Conservation (phyloP, 441 rosid genomes). For the Kokia cookei region DNA sequence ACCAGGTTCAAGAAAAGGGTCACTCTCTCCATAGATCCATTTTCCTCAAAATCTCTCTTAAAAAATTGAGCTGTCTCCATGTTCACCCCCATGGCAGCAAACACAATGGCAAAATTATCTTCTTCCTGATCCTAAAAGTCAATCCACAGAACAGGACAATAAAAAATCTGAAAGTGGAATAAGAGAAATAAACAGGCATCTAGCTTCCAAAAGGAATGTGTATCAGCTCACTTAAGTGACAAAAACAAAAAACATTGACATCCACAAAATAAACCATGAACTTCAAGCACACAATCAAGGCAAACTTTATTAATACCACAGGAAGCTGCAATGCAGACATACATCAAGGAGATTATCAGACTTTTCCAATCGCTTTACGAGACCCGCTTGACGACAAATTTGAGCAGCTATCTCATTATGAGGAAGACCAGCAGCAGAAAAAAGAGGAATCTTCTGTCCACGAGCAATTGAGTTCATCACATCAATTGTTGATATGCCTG, state of each 20-base stretch:
- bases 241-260: neutral
- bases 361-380: slow-evolving; percentile 41
- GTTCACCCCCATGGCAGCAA: slow-evolving; percentile 96
- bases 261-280: neutral
- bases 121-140: slow-evolving; percentile 63
- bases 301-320: neutral
- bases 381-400: slow-evolving; percentile 1
- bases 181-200: neutral
- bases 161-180: neutral
- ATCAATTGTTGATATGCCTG: slow-evolving; percentile 98
- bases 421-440: slow-evolving; percentile 99
- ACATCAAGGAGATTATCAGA: slow-evolving; percentile 71
- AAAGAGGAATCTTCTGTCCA: slow-evolving; percentile 97
- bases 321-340: slow-evolving; percentile 1
- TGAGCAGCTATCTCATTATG: slow-evolving; percentile 39
- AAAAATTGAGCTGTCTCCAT: slow-evolving; percentile 99
- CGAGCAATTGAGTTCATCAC: slow-evolving; percentile 99
- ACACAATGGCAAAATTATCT: slow-evolving; percentile 97
- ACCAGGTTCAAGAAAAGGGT: slow-evolving; percentile 96
- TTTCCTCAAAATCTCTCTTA: slow-evolving; percentile 99
- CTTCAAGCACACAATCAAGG: neutral
- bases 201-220: neutral
- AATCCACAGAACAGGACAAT: neutral
- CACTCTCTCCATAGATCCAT: slow-evolving; percentile 99
- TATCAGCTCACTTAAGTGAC: neutral